phyloP scores from a whole-genome alignment of 257 asterid genomes.

The Solanum arcanum region DNA sequence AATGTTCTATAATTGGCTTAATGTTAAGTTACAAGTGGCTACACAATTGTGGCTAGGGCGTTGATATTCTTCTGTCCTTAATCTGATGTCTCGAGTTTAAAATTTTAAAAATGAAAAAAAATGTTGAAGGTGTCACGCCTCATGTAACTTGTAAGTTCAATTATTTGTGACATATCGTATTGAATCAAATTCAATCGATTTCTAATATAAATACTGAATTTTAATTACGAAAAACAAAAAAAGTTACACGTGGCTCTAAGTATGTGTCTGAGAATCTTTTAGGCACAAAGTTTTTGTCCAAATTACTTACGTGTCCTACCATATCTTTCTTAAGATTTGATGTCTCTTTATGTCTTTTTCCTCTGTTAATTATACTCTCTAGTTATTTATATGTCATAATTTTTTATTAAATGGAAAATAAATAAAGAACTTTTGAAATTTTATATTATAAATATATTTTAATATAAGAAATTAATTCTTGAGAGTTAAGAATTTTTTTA shows the following conservation, averaged over 20 bases:
- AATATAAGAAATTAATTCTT: background rate
- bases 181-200: too few relatives aligned
- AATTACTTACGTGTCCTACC: constrained; percentile 29
- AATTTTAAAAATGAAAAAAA: background rate
- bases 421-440: background rate
- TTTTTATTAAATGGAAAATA: background rate
- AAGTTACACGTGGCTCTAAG: constrained; percentile 21
- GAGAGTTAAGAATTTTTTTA: background rate
- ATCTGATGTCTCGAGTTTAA: background rate
- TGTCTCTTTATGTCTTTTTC: background rate
- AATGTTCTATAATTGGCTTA: background rate
- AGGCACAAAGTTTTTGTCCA: constrained; percentile 6
- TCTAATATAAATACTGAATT: too few relatives aligned
- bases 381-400: background rate
- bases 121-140: background rate
- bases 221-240: background rate
- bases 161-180: too few relatives aligned
- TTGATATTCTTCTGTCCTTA: background rate
- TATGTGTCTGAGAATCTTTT: constrained; percentile 26
- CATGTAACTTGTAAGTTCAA: too few relatives aligned
- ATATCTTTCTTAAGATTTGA: background rate
- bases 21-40: constrained; percentile 16
- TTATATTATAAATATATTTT: background rate
- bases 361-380: background rate
- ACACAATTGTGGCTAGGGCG: too few relatives aligned